phyloP scores from a whole-genome alignment of 306 rosid species.

The Argentina anserina region DNA sequence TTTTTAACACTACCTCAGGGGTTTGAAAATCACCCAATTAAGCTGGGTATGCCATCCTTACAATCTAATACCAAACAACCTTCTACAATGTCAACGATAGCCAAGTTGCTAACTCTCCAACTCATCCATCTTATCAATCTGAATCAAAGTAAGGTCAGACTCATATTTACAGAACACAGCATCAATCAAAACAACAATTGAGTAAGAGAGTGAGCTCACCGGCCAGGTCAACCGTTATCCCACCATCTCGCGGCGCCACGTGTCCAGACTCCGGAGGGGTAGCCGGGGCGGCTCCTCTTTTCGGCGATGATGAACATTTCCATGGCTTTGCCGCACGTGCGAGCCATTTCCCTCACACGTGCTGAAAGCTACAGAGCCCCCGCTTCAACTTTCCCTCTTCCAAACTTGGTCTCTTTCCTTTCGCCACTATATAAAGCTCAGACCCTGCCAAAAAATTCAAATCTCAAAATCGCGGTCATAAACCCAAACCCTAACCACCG shows the following conservation, averaged over 20 bases:
- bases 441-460: background rate
- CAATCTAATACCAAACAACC: slow-evolving; percentile 61
- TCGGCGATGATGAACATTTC: background rate
- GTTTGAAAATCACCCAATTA: slow-evolving; percentile 69
- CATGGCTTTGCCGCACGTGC: slow-evolving; percentile 28
- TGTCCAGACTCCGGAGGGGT: no score
- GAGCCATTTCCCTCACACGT: background rate
- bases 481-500: background rate
- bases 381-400: background rate
- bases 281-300: no score
- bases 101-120: background rate
- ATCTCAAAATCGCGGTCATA: background rate
- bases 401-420: background rate
- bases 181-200: no score
- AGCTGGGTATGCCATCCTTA: slow-evolving; percentile 72
- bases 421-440: background rate
- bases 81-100: slow-evolving; percentile 7
- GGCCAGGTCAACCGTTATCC: no score
- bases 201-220: no score
- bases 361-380: background rate
- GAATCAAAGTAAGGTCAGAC: background rate
- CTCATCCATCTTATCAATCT: background rate
- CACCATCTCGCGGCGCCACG: no score
- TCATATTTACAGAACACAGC: no score
- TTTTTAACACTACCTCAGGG: slow-evolving; percentile 68